Percentiles rank a stretch among this genome's conserved stretches.
phyloP scores from a whole-genome alignment of 768 basidiomycete genomes.

The Phylloporus sp. region DNA sequence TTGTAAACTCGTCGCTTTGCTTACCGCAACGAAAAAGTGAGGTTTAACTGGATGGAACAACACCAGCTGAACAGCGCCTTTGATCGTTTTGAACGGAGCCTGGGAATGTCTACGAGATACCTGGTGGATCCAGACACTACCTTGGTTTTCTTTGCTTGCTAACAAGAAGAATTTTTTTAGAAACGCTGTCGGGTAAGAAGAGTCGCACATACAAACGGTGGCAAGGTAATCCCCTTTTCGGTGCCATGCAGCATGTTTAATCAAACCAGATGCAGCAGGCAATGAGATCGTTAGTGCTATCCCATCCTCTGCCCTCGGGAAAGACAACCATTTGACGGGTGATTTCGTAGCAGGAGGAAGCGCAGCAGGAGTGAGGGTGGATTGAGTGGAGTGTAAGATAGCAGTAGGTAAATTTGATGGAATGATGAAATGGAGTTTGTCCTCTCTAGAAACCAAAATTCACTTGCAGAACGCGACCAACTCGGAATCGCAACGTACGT shows the following conservation, averaged over 20 bases:
- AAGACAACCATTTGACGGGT: slow-evolving; percentile 66
- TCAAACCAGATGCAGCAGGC: slow-evolving; percentile 62
- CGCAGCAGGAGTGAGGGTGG: slow-evolving; percentile 58
- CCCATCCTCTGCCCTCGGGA: slow-evolving; percentile 41
- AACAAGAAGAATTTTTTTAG: slow-evolving; percentile 3
- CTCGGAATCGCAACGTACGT: slow-evolving; percentile 50
- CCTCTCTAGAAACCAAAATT: slow-evolving; percentile 54
- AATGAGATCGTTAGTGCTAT: slow-evolving; percentile 60
- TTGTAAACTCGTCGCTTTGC: slow-evolving; percentile 29
- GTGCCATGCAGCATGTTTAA: slow-evolving; percentile 89
- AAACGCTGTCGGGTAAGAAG: slow-evolving; percentile 4
- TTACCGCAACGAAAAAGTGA: slow-evolving; percentile 95
- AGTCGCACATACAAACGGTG: slow-evolving; percentile 74
- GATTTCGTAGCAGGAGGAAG: slow-evolving; percentile 61
- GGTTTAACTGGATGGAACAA: slow-evolving; percentile 94
- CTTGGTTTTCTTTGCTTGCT: slow-evolving; percentile 69
- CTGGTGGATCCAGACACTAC: slow-evolving; percentile 95
- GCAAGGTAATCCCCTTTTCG: slow-evolving; percentile 93
- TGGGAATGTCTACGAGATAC: slow-evolving; percentile 91
- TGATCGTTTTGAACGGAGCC: slow-evolving; percentile 95
- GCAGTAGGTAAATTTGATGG: slow-evolving; percentile 72
- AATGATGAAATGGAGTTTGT: slow-evolving; percentile 71
- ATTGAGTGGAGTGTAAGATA: slow-evolving; percentile 55
- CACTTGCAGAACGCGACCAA: slow-evolving; percentile 4
- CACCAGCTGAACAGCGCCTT: slow-evolving; percentile 85